phyloP scores from a whole-genome alignment of 148 eudicot genomes.

The Nyssa sinensis region DNA sequence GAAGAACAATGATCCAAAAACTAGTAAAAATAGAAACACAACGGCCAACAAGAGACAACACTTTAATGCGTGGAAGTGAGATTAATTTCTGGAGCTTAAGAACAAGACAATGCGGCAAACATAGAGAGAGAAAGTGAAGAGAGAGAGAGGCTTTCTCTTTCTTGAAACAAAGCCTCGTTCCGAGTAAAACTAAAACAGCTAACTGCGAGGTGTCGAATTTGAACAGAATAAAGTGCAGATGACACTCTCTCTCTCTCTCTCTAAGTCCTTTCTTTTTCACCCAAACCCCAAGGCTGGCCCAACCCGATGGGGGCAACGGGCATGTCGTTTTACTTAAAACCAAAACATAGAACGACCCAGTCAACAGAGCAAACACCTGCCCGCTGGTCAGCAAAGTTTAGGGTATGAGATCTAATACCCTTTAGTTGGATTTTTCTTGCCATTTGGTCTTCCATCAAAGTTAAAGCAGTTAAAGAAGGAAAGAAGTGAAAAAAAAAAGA shows the following conservation, averaged over 20 bases:
- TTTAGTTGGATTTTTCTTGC: constrained; percentile 21
- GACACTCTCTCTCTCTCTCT: background rate
- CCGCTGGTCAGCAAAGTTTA: constrained; percentile 36
- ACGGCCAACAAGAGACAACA: constrained; percentile 4
- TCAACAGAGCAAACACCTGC: constrained; percentile 17
- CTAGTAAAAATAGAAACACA: constrained; percentile 16
- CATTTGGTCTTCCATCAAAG: constrained; percentile 45
- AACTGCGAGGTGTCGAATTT: constrained; percentile 49
- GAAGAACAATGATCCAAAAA: constrained; percentile 4
- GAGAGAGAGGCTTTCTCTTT: constrained; percentile 23
- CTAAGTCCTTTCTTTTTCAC: constrained; percentile 13
- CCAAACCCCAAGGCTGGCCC: constrained; percentile 35
- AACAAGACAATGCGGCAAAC: constrained; percentile 47
- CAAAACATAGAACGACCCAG: constrained; percentile 15
- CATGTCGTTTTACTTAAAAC: constrained; percentile 28
- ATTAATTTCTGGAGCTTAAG: constrained; percentile 31
- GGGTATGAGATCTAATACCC: constrained; percentile 13
- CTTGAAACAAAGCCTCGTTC: constrained; percentile 24
- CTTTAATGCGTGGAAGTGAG: constrained; percentile 32
- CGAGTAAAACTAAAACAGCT: no score
- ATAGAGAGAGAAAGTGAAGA: constrained; percentile 12
- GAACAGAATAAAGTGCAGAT: constrained; percentile 72
- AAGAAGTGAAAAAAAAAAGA: background rate
- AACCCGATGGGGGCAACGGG: constrained; percentile 15
- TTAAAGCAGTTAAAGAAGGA: constrained; percentile 23